These are phyloP conservation scores for Diaporthe vexans DNA, from an alignment of 2,329 filamentous ascomycete genomes.

Conservation along the genomic window DNA sequence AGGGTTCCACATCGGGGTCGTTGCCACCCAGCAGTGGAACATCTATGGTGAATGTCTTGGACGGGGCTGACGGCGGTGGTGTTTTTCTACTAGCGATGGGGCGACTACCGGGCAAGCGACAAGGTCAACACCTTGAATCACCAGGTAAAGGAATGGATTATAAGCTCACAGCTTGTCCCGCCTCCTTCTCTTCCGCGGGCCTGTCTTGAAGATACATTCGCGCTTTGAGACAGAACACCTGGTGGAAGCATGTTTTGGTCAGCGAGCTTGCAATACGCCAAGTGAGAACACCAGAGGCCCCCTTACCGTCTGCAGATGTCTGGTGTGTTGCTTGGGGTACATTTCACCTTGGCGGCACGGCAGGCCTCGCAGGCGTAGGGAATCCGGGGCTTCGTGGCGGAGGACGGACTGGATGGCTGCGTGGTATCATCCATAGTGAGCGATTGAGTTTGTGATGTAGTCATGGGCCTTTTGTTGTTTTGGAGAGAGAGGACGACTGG, in stretches of 20 bases:
- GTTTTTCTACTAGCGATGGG: conserved; percentile 41
- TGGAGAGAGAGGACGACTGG: not conserved
- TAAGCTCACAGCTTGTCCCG: conserved; percentile 58
- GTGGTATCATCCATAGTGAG: conserved; percentile 11
- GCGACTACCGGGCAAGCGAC: conserved; percentile 17
- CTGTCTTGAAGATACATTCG: conserved; percentile 66
- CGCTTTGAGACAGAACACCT: conserved; percentile 67
- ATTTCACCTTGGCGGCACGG: conserved; percentile 67
- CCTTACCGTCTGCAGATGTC: conserved; percentile 66
- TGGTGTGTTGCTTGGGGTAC: conserved; percentile 61
- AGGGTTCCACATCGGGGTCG: conserved; percentile 48
- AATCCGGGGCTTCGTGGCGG: conserved; percentile 49
- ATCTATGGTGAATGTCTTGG: conserved; percentile 67
- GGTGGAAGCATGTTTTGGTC: conserved; percentile 22
- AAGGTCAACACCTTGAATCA: not conserved
- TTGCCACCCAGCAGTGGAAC: conserved; percentile 60
- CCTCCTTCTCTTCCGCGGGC: conserved; percentile 63
- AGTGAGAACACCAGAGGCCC: conserved; percentile 1
- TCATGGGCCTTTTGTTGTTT: no score
- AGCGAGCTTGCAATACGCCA: not conserved
- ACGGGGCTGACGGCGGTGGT: conserved; percentile 56
- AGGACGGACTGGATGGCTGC: not conserved
- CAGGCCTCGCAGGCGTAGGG: conserved; percentile 69
- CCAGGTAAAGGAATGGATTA: not conserved
- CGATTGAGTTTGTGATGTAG: no score